Conservation (phyloP, 495 filamentous ascomycete species). For the Aspergillus kassunensis region DNA sequence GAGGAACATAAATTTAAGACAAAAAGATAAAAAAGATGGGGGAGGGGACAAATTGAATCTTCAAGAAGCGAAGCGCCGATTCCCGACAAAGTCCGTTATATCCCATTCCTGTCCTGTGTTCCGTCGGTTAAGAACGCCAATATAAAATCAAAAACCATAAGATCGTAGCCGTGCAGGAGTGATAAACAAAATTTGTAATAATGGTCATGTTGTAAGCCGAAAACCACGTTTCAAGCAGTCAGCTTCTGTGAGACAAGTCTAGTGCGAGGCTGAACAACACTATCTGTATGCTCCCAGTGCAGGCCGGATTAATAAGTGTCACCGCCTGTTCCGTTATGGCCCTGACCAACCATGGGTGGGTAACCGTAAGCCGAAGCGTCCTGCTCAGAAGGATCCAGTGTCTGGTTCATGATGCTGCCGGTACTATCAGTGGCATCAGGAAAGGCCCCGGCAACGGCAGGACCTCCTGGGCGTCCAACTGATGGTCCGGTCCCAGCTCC, state of each 20-base stretch:
- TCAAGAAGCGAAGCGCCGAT: neutral
- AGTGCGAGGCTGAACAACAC: neutral
- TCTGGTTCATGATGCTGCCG: constrained; percentile 57
- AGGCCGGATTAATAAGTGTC: constrained; percentile 42
- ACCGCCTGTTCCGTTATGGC: constrained; percentile 65
- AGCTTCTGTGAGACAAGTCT: neutral
- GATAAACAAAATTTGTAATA: constrained; percentile 1
- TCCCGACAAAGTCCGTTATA: constrained; percentile 10
- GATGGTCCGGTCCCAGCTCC: constrained; percentile 41
- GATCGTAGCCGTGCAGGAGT: constrained; percentile 13
- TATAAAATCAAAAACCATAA: constrained; percentile 10
- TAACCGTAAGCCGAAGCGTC: constrained; percentile 59
- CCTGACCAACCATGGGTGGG: constrained; percentile 53
- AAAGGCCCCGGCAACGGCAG: constrained; percentile 39
- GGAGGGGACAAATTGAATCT: neutral
- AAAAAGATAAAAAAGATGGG: neutral
- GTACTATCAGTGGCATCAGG: constrained; percentile 54
- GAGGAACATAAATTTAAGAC: neutral
- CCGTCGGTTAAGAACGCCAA: constrained; percentile 17
- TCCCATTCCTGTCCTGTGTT: constrained; percentile 23
- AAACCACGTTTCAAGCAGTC: neutral
- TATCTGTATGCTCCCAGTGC: constrained; percentile 1
- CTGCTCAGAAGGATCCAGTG: constrained; percentile 57
- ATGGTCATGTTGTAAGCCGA: neutral
- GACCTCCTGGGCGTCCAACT: constrained; percentile 39